Evolutionary conservation across 1,284 basidiomycete species (phyloP).

Genomic region (Cryptococcus sp.): DNA sequence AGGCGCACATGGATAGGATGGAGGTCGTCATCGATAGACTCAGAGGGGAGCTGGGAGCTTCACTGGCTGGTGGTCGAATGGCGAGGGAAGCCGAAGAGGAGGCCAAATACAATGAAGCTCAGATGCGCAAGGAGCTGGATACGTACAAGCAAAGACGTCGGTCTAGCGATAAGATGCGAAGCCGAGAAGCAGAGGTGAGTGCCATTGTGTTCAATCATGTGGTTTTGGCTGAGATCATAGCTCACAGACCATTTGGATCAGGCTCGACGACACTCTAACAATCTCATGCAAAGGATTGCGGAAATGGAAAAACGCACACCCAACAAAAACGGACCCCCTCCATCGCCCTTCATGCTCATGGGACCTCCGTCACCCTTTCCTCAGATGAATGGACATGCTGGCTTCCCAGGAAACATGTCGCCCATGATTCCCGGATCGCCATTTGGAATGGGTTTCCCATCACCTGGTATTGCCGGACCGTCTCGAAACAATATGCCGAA

Average conservation of each 20-base stretch:
- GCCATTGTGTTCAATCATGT: not conserved
- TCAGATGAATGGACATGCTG: too few relatives aligned
- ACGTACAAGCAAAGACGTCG: not conserved
- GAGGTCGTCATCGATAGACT: constrained; percentile 38
- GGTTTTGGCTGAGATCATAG: constrained; percentile 4
- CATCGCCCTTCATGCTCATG: constrained; percentile 3
- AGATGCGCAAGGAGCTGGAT: constrained; percentile 3
- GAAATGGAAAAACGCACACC: constrained; percentile 5
- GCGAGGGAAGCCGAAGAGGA: constrained; percentile 32
- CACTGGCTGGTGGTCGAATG: constrained; percentile 40
- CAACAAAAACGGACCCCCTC: not conserved
- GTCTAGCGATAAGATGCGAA: not conserved
- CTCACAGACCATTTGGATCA: constrained; percentile 7
- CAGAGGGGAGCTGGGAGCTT: constrained; percentile 37
- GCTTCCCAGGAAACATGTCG: too few relatives aligned
- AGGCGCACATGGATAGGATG: constrained; percentile 26
- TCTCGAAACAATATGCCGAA: not conserved
- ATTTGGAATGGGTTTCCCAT: constrained; percentile 3
- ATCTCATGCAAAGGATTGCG: not conserved
- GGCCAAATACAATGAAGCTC: constrained; percentile 27
- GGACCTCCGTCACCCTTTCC: not conserved
- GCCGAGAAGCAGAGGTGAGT: constrained; percentile 39
- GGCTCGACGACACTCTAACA: constrained; percentile 13
- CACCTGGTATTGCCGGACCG: not conserved
- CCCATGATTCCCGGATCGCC: constrained; percentile 4